phyloP scores from a whole-genome alignment of 129 eudicot species.

The Tanacetum coccineum region DNA sequence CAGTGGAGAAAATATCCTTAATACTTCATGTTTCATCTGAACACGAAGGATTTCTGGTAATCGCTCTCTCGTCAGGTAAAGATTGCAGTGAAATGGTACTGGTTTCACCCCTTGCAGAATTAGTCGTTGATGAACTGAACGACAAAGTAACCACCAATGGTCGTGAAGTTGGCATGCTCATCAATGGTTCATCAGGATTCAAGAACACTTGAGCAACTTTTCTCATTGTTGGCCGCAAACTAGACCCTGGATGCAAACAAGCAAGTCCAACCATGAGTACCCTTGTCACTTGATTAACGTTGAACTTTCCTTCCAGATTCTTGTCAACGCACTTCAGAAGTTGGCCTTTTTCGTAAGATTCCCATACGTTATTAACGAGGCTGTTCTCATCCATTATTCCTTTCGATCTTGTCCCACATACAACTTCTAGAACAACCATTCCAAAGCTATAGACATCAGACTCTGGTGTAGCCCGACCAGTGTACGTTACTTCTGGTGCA shows the following conservation, averaged over 20 bases:
- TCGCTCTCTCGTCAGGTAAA: constrained; percentile 41
- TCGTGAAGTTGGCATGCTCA: constrained; percentile 47
- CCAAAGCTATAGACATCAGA: constrained; percentile 76
- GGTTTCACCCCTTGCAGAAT: constrained; percentile 14
- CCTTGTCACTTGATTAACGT: constrained; percentile 46
- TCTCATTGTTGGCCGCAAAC: constrained; percentile 52
- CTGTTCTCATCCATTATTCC: constrained; percentile 59
- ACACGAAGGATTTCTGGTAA: constrained; percentile 18
- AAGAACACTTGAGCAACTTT: constrained; percentile 55
- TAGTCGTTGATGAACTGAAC: constrained; percentile 29
- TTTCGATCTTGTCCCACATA: constrained; percentile 64
- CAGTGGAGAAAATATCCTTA: no score
- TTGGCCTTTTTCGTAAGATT: constrained; percentile 36
- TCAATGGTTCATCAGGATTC: constrained; percentile 55
- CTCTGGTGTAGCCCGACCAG: constrained; percentile 64
- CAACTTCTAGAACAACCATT: constrained; percentile 64
- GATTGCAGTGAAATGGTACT: constrained; percentile 31
- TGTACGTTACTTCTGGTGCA: constrained; percentile 73
- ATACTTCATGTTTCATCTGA: constrained; percentile 5
- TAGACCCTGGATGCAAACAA: constrained; percentile 60
- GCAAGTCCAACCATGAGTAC: constrained; percentile 52
- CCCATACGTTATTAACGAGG: constrained; percentile 55
- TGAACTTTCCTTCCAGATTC: constrained; percentile 31
- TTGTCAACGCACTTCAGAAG: constrained; percentile 45
- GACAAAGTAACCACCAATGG: constrained; percentile 50